phyloP scores from a whole-genome alignment of 805 yeast genomes.

The Saturnispora bothae region DNA sequence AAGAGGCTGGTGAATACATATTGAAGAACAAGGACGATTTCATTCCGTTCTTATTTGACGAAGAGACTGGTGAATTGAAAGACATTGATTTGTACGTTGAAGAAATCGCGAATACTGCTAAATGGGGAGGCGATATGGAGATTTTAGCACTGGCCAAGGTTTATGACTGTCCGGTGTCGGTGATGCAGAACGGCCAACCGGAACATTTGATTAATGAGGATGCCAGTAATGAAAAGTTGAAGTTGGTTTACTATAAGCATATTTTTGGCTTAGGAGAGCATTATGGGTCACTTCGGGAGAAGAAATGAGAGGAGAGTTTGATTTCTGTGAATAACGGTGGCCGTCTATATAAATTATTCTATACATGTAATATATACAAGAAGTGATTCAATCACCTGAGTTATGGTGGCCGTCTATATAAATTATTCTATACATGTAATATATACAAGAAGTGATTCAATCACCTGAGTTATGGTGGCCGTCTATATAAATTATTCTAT shows the following conservation, averaged over 20 bases:
- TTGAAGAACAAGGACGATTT: conserved; percentile 56
- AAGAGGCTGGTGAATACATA: conserved; percentile 57
- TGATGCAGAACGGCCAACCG: conserved; percentile 69
- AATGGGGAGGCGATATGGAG: conserved; percentile 97
- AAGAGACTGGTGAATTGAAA: conserved; percentile 49
- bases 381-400: too few relatives aligned
- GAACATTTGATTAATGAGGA: conserved; percentile 53
- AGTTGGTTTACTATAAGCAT: conserved; percentile 74
- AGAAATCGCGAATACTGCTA: conserved; percentile 63
- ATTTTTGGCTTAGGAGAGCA: conserved; percentile 90
- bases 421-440: too few relatives aligned
- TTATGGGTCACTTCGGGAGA: conserved; percentile 56
- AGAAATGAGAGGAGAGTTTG: background rate
- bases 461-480: too few relatives aligned
- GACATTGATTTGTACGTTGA: conserved; percentile 60
- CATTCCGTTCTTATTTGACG: conserved; percentile 77
- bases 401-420: too few relatives aligned
- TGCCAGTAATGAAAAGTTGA: conserved; percentile 43
- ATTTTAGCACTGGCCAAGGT: conserved; percentile 67
- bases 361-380: too few relatives aligned
- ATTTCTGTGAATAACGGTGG: too few relatives aligned
- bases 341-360: too few relatives aligned
- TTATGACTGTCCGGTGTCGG: conserved; percentile 64
- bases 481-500: too few relatives aligned
- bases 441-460: too few relatives aligned